Conservation (phyloP, 768 basidiomycete species). For the Lactifluus hygrophoroides region DNA sequence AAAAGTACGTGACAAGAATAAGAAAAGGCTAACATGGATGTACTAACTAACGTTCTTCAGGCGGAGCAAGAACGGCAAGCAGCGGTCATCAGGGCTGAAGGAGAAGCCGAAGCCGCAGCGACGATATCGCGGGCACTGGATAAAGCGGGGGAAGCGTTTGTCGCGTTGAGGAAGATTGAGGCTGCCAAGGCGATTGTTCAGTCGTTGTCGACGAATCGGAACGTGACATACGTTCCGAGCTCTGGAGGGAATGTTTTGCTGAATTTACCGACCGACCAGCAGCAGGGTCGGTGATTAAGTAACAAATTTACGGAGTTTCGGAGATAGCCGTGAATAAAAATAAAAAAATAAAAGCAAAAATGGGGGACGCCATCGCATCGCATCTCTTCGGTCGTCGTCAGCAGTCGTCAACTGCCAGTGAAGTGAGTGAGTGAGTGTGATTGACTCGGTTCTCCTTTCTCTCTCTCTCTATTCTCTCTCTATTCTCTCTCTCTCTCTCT, state of each 20-base stretch:
- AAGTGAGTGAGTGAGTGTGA: constrained; percentile 15
- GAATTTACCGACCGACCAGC: constrained; percentile 60
- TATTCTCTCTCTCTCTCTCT: constrained; percentile 38
- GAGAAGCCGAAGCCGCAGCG: constrained; percentile 93
- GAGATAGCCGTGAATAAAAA: constrained; percentile 11
- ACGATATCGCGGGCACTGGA: constrained; percentile 88
- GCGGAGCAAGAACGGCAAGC: constrained; percentile 99
- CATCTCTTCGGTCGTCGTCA: not conserved
- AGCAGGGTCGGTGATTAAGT: constrained; percentile 23
- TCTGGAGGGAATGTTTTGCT: constrained; percentile 72
- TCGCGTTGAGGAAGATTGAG: constrained; percentile 93
- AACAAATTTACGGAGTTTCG: constrained; percentile 13
- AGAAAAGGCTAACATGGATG: not conserved
- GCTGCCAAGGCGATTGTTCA: constrained; percentile 95
- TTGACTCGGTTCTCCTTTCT: constrained; percentile 26
- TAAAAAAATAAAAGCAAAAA: constrained; percentile 4
- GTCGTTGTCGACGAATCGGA: constrained; percentile 67
- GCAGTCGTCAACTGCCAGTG: not conserved
- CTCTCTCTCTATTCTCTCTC: constrained; percentile 41
- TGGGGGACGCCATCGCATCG: not conserved
- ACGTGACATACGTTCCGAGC: constrained; percentile 86
- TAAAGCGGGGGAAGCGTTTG: constrained; percentile 93
- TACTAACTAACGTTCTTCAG: constrained; percentile 33
- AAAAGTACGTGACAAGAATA: constrained; percentile 48
- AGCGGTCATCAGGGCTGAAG: constrained; percentile 94